phyloP scores from a whole-genome alignment of 2,329 filamentous ascomycete genomes.

The Talaromyces sp. region DNA sequence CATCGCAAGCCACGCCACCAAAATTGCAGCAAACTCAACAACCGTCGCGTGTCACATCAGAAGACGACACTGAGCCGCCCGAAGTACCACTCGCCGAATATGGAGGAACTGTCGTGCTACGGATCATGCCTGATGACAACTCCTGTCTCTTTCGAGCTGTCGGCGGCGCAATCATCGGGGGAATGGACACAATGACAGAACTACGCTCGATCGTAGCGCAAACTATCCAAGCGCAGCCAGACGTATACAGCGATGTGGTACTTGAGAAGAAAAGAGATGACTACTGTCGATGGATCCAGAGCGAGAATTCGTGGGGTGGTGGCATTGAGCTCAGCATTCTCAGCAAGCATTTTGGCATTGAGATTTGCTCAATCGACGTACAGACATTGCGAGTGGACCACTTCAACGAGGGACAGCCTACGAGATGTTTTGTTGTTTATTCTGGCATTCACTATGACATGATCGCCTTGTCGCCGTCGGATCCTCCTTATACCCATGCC shows the following conservation, averaged over 20 bases:
- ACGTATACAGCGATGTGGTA: conserved; percentile 71
- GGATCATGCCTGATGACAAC: conserved; percentile 97
- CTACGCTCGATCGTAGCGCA: conserved; percentile 75
- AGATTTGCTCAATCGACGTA: conserved; percentile 83
- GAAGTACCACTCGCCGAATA: conserved; percentile 58
- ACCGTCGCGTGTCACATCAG: background rate
- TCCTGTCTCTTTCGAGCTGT: conserved; percentile 91
- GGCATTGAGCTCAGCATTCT: conserved; percentile 86
- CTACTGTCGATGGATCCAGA: conserved; percentile 79
- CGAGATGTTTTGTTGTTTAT: conserved; percentile 78
- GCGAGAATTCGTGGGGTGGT: conserved; percentile 82
- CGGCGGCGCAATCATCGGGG: conserved; percentile 70
- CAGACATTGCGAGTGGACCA: conserved; percentile 64
- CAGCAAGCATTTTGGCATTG: conserved; percentile 77
- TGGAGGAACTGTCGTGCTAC: conserved; percentile 63
- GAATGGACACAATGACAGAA: conserved; percentile 65
- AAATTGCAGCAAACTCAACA: background rate
- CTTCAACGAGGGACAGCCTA: conserved; percentile 71
- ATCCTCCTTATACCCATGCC: conserved; percentile 54
- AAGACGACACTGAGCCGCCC: conserved; percentile 56
- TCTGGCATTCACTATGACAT: conserved; percentile 93
- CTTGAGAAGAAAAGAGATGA: conserved; percentile 68
- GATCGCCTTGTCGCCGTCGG: conserved; percentile 69
- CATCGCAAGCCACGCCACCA: background rate
- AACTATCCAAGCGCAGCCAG: conserved; percentile 69